phyloP scores from a whole-genome alignment of 768 basidiomycete genomes.

The Phaeotremella fagi region DNA sequence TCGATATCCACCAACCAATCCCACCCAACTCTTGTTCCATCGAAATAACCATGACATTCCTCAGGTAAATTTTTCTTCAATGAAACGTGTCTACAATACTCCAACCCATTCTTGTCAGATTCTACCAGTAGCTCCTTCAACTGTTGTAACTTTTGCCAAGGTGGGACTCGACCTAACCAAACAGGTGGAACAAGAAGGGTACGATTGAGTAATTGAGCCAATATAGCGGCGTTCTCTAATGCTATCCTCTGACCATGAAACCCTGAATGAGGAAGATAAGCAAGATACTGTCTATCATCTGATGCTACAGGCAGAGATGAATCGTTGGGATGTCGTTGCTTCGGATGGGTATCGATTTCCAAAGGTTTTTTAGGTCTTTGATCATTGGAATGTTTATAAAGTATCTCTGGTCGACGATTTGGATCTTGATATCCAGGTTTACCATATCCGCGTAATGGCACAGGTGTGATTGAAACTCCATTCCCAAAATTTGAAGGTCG shows the following conservation, averaged over 20 bases:
- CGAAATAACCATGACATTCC: slow-evolving; percentile 61
- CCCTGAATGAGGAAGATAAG: slow-evolving; percentile 77
- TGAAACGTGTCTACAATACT: slow-evolving; percentile 22
- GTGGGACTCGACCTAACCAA: slow-evolving; percentile 63
- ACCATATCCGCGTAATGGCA: background rate
- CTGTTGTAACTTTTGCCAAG: slow-evolving; percentile 58
- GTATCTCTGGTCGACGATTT: background rate
- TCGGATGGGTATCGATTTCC: slow-evolving; percentile 1
- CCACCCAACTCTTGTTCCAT: slow-evolving; percentile 66
- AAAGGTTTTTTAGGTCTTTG: background rate
- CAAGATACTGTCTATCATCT: slow-evolving; percentile 55
- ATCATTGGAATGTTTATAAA: background rate
- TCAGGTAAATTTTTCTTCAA: slow-evolving; percentile 7
- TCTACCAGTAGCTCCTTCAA: slow-evolving; percentile 52
- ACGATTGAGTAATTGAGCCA: slow-evolving; percentile 65
- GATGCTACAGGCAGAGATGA: background rate
- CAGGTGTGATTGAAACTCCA: background rate
- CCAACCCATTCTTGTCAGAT: slow-evolving; percentile 50
- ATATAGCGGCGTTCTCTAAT: slow-evolving; percentile 75
- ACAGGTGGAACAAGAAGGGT: slow-evolving; percentile 75
- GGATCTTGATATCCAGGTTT: background rate
- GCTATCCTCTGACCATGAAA: slow-evolving; percentile 84
- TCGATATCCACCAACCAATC: slow-evolving; percentile 62
- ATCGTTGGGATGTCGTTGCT: background rate
- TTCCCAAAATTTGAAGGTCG: background rate